Percentiles rank a stretch among this genome's conserved stretches.
phyloP scores from a whole-genome alignment of 441 rosid genomes.

The Capsella rubella region DNA sequence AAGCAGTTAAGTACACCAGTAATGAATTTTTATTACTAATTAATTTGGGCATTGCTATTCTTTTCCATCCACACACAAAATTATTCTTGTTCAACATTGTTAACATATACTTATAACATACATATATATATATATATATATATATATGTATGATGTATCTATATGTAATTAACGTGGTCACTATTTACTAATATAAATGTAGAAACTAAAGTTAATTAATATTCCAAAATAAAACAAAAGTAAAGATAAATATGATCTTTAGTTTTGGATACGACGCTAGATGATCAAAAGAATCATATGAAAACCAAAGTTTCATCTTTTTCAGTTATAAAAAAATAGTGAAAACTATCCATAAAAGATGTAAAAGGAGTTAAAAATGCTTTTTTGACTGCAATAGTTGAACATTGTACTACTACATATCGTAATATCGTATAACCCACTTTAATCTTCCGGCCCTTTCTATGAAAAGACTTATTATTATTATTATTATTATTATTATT shows the following conservation, averaged over 20 bases:
- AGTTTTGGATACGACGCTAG: slow-evolving; percentile 37
- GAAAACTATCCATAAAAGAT: slow-evolving; percentile 44
- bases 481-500: neutral
- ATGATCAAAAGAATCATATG: slow-evolving; percentile 37
- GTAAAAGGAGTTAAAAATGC: slow-evolving; percentile 40
- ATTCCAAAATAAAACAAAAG: slow-evolving; percentile 26
- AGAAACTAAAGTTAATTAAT: slow-evolving; percentile 20
- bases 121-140: neutral
- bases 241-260: slow-evolving; percentile 40
- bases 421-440: slow-evolving; percentile 34
- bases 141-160: no score
- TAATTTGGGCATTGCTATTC: neutral
- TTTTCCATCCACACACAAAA: neutral
- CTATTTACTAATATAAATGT: neutral
- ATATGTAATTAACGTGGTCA: neutral
- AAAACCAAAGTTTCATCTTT: slow-evolving; percentile 35
- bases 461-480: neutral
- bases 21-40: neutral
- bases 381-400: slow-evolving; percentile 48
- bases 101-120: no score
- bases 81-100: neutral
- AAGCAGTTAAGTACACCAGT: neutral
- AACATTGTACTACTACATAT: slow-evolving; percentile 40
- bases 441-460: slow-evolving; percentile 14
- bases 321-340: slow-evolving; percentile 37